These are phyloP conservation scores for Penicillium chermesinum DNA, from an alignment of 495 filamentous ascomycete species.

Conservation along the genomic window DNA sequence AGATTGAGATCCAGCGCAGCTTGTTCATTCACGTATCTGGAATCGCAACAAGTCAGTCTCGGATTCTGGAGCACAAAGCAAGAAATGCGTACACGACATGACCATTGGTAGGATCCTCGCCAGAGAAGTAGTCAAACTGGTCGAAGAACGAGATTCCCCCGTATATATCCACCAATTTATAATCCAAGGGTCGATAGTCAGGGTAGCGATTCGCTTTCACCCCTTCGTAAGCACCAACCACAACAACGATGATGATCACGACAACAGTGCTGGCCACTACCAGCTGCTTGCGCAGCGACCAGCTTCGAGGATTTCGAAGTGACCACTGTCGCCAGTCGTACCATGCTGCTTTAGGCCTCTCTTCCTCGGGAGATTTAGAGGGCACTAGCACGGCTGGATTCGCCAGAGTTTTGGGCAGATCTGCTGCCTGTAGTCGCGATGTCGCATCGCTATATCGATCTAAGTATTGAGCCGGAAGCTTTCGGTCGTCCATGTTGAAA, in stretches of 20 bases:
- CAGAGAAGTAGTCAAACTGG: slow-evolving; percentile 49
- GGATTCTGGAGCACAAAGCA: no score
- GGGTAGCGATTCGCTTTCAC: slow-evolving; percentile 47
- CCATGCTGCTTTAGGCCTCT: slow-evolving; percentile 17
- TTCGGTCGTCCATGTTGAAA: slow-evolving; percentile 16
- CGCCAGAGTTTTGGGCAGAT: slow-evolving; percentile 15
- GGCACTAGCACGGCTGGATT: slow-evolving; percentile 1
- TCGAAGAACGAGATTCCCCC: slow-evolving; percentile 45
- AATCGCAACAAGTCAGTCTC: no score
- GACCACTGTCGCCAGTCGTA: slow-evolving; percentile 50
- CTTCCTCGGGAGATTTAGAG: background rate
- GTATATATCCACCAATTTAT: slow-evolving; percentile 49
- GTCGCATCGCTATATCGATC: slow-evolving; percentile 21
- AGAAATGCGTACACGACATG: slow-evolving; percentile 43
- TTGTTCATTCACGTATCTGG: slow-evolving; percentile 29
- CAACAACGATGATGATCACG: slow-evolving; percentile 44
- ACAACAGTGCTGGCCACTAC: slow-evolving; percentile 27
- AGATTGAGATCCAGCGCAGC: slow-evolving; percentile 41
- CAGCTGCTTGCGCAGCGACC: slow-evolving; percentile 44
- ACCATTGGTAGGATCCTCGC: slow-evolving; percentile 46
- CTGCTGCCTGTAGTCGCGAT: slow-evolving; percentile 12
- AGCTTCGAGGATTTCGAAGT: slow-evolving; percentile 41
- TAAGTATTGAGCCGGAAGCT: slow-evolving; percentile 16
- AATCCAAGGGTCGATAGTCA: slow-evolving; percentile 45
- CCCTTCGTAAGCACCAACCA: slow-evolving; percentile 51